A percentile compares a stretch with the other conserved stretches of the same genome.
Conservation (phyloP, 2,329 filamentous ascomycete genomes). For the Arthrobotrys pseudoclavata region DNA sequence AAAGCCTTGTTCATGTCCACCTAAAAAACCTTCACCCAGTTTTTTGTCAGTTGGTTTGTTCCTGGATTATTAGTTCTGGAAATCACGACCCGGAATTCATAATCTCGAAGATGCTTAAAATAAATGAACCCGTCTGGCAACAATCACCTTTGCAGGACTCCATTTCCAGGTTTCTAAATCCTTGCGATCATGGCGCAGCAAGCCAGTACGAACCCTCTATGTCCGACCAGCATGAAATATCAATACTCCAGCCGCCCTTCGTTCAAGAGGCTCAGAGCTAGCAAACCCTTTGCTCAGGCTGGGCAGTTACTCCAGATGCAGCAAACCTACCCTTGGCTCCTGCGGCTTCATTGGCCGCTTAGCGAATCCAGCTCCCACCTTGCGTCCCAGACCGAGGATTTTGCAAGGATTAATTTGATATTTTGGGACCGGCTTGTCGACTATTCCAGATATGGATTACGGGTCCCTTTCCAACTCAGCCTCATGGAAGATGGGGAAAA, state of each 20-base stretch:
- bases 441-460: constrained; percentile 56
- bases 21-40: neutral
- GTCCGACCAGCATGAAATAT: constrained; percentile 18
- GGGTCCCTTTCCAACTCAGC: constrained; percentile 50
- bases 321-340: constrained; percentile 23
- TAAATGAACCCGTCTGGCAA: constrained; percentile 32
- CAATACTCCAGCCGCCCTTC: constrained; percentile 42
- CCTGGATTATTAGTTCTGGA: neutral
- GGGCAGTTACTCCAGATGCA: constrained; percentile 40
- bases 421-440: constrained; percentile 31
- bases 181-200: constrained; percentile 53
- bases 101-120: constrained; percentile 33
- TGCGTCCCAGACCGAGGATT: constrained; percentile 30
- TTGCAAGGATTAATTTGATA: constrained; percentile 57
- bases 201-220: constrained; percentile 7
- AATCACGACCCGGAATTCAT: neutral
- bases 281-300: neutral
- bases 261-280: neutral
- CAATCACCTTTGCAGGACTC: constrained; percentile 37
- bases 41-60: neutral
- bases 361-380: constrained; percentile 32
- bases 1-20: neutral
- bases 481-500: constrained; percentile 39
- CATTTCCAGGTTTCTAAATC: constrained; percentile 38
- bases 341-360: constrained; percentile 39